Percentiles rank a stretch among this genome's conserved stretches.
These are phyloP conservation scores for Coemansia umbellata DNA, from an alignment of 192 early-diverging fungal genomes.

Conservation along the genomic window DNA sequence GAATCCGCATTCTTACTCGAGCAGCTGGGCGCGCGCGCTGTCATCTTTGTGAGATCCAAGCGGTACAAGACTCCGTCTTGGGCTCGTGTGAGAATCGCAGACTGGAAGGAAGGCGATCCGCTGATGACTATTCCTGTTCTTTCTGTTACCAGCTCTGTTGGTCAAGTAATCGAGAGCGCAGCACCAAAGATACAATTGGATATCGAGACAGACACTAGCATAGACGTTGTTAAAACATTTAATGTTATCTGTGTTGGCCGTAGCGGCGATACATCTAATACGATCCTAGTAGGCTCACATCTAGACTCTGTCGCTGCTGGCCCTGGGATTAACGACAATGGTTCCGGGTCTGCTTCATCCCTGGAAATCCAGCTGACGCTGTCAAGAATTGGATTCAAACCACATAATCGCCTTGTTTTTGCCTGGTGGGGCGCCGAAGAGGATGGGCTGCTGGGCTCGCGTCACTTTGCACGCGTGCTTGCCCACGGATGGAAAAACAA, in stretches of 20 bases:
- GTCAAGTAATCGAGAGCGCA: slow-evolving; percentile 44
- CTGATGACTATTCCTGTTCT: slow-evolving; percentile 60
- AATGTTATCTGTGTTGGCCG: slow-evolving; percentile 61
- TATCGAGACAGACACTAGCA: slow-evolving; percentile 51
- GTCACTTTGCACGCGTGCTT: slow-evolving; percentile 55
- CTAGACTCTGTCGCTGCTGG: slow-evolving; percentile 67
- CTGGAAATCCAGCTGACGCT: slow-evolving; percentile 60
- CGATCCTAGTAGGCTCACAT: slow-evolving; percentile 61
- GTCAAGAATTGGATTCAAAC: slow-evolving; percentile 32
- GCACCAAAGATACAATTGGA: slow-evolving; percentile 21
- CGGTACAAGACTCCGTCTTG: slow-evolving; percentile 45
- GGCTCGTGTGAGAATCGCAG: slow-evolving; percentile 53
- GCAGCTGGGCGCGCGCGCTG: slow-evolving; percentile 55
- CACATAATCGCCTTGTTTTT: slow-evolving; percentile 62
- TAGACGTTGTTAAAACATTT: slow-evolving; percentile 57
- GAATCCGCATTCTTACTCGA: slow-evolving; percentile 56
- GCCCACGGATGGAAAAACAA: slow-evolving; percentile 39
- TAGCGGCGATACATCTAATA: slow-evolving; percentile 43
- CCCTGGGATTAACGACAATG: slow-evolving; percentile 71
- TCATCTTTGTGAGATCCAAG: slow-evolving; percentile 56
- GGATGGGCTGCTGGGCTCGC: slow-evolving; percentile 63
- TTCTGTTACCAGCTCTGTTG: slow-evolving; percentile 56
- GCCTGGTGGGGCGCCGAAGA: slow-evolving; percentile 75
- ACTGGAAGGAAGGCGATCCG: slow-evolving; percentile 66
- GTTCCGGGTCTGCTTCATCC: slow-evolving; percentile 56